These are phyloP conservation scores for Lactarius akahatsu DNA, from an alignment of 768 basidiomycete species.

Conservation along the genomic window DNA sequence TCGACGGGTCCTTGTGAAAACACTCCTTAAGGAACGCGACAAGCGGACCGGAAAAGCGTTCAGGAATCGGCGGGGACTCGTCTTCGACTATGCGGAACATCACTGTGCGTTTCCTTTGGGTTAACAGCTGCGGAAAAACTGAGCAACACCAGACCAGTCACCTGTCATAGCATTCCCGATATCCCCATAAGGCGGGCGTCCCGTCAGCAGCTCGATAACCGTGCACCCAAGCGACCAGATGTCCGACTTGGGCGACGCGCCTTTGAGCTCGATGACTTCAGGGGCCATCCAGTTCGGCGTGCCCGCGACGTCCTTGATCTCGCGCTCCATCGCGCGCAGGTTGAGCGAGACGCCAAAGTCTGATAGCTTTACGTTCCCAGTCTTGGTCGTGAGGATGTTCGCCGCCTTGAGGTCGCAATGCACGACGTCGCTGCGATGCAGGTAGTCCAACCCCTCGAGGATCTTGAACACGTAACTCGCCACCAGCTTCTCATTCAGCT, in stretches of 20 bases:
- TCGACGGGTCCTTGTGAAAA: constrained; percentile 83
- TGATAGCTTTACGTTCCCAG: constrained; percentile 93
- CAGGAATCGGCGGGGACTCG: constrained; percentile 81
- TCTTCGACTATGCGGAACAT: constrained; percentile 99
- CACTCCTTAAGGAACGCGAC: constrained; percentile 81
- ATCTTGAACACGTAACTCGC: constrained; percentile 96
- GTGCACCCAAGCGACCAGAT: constrained; percentile 97
- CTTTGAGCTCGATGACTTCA: constrained; percentile 94
- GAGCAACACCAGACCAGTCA: constrained; percentile 34
- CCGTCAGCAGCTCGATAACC: constrained; percentile 90
- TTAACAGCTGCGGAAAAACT: background rate
- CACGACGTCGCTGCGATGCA: constrained; percentile 86
- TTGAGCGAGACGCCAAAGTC: constrained; percentile 98
- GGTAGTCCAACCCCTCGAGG: constrained; percentile 90
- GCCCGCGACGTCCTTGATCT: constrained; percentile 84
- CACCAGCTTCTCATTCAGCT: constrained; percentile 88
- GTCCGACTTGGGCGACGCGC: constrained; percentile 86
- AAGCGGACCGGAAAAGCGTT: constrained; percentile 71
- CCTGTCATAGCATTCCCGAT: constrained; percentile 89
- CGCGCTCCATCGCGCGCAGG: constrained; percentile 83
- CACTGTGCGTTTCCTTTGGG: constrained; percentile 45
- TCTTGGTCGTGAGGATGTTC: constrained; percentile 98
- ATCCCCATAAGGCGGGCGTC: constrained; percentile 88
- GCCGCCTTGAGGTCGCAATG: constrained; percentile 99
- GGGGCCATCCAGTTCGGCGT: constrained; percentile 99